phyloP scores from a whole-genome alignment of 768 basidiomycete species.

The Macrolepiota dolichaula region DNA sequence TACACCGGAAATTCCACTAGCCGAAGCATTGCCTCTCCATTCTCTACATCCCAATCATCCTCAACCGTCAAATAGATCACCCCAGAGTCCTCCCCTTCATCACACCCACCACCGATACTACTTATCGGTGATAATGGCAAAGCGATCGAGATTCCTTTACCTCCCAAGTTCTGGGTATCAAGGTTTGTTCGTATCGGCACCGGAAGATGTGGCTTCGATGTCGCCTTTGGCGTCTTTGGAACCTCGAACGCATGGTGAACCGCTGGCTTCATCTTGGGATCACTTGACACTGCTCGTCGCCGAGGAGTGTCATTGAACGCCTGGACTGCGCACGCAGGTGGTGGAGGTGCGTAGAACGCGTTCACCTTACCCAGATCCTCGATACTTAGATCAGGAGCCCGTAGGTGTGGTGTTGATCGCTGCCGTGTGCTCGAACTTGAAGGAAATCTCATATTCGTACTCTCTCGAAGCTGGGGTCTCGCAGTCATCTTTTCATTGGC shows the following conservation, averaged over 20 bases:
- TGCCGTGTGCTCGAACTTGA: background rate
- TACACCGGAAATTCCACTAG: slow-evolving; percentile 6
- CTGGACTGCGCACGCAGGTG: background rate
- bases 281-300: background rate
- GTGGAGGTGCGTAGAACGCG: slow-evolving; percentile 8
- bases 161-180: background rate
- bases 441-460: background rate
- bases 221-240: background rate
- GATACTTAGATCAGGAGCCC: background rate
- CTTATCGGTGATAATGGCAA: slow-evolving; percentile 8
- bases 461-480: background rate
- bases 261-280: background rate
- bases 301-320: background rate
- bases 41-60: slow-evolving; percentile 4
- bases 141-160: background rate
- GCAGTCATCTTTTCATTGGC: background rate
- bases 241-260: background rate
- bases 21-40: background rate
- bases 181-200: background rate
- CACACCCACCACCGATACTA: background rate
- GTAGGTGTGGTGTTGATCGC: slow-evolving; percentile 6
- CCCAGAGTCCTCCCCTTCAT: slow-evolving; percentile 1
- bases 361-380: slow-evolving; percentile 11
- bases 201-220: background rate
- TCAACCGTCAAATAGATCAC: slow-evolving; percentile 11